Conservation (phyloP, 1,139 yeast species). For the Candida mesenterica region DNA sequence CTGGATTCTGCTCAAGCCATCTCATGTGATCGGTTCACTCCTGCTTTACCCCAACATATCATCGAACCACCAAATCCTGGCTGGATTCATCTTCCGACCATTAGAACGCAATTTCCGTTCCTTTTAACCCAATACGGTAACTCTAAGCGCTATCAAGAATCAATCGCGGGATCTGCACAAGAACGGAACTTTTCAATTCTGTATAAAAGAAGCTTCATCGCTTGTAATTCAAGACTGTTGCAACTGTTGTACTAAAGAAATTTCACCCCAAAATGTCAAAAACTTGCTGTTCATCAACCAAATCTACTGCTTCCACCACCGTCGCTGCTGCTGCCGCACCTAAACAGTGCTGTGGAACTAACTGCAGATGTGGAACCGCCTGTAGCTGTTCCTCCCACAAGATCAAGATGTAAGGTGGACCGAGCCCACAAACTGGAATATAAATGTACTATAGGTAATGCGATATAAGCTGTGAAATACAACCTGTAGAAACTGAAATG, state of each 20-base stretch:
- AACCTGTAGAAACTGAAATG: background rate
- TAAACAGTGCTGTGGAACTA: slow-evolving; percentile 32
- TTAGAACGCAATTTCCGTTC: too few relatives aligned
- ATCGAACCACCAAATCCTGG: too few relatives aligned
- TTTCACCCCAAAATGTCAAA: slow-evolving; percentile 5
- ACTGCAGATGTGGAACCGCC: slow-evolving; percentile 44
- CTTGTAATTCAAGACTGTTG: too few relatives aligned
- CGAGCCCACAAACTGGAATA: background rate
- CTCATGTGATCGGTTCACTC: too few relatives aligned
- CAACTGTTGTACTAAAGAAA: too few relatives aligned
- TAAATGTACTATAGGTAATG: background rate
- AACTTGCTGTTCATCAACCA: slow-evolving; percentile 6
- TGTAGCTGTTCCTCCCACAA: slow-evolving; percentile 42
- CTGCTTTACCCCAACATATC: too few relatives aligned
- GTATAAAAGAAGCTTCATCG: background rate
- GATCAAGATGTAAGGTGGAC: slow-evolving; percentile 32
- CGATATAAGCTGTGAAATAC: slow-evolving; percentile 1
- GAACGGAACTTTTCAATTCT: background rate
- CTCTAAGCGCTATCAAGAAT: too few relatives aligned
- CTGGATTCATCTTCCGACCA: too few relatives aligned
- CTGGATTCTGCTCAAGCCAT: too few relatives aligned
- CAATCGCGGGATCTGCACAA: too few relatives aligned
- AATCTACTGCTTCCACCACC: slow-evolving; percentile 11
- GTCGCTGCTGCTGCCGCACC: slow-evolving; percentile 16
- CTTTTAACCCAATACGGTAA: too few relatives aligned